These are phyloP conservation scores for Dictyostelium citrinum DNA, from an alignment of 78 protist genomes.

Conservation along the genomic window DNA sequence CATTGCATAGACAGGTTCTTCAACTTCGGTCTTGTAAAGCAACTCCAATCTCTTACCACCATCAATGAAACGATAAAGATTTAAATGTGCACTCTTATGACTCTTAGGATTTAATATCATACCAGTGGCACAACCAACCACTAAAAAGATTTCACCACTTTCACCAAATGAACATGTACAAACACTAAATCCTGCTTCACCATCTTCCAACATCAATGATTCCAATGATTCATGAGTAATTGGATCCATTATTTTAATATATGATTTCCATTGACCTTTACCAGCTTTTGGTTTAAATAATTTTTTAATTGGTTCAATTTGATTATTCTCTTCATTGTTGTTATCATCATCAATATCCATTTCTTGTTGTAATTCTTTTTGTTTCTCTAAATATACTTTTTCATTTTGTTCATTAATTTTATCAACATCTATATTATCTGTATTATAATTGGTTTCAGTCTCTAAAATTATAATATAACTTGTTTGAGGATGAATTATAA, in stretches of 20 bases:
- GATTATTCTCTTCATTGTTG: slow-evolving; percentile 39
- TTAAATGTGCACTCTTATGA: slow-evolving; percentile 57
- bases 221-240: slow-evolving; percentile 54
- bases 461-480: slow-evolving; percentile 82
- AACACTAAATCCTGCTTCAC: slow-evolving; percentile 90
- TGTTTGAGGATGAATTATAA: slow-evolving; percentile 80
- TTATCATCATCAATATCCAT: slow-evolving; percentile 3
- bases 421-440: neutral
- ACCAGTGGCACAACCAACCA: slow-evolving; percentile 91
- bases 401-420: neutral
- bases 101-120: slow-evolving; percentile 77
- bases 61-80: slow-evolving; percentile 79
- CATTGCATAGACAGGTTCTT: slow-evolving; percentile 92
- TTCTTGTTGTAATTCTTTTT: slow-evolving; percentile 22
- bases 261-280: slow-evolving; percentile 91
- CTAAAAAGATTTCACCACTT: slow-evolving; percentile 76
- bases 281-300: slow-evolving; percentile 71
- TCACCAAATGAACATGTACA: slow-evolving; percentile 76
- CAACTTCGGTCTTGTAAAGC: slow-evolving; percentile 89
- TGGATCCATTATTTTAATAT: slow-evolving; percentile 87
- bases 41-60: slow-evolving; percentile 71
- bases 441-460: slow-evolving; percentile 82
- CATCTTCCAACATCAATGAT: slow-evolving; percentile 73
- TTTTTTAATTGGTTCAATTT: neutral
- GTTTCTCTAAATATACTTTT: neutral